A percentile compares a stretch with the other conserved stretches of the same genome.
These are phyloP conservation scores for Sporothrix sp. DNA, from an alignment of 2,329 filamentous ascomycete genomes.

Conservation along the genomic window DNA sequence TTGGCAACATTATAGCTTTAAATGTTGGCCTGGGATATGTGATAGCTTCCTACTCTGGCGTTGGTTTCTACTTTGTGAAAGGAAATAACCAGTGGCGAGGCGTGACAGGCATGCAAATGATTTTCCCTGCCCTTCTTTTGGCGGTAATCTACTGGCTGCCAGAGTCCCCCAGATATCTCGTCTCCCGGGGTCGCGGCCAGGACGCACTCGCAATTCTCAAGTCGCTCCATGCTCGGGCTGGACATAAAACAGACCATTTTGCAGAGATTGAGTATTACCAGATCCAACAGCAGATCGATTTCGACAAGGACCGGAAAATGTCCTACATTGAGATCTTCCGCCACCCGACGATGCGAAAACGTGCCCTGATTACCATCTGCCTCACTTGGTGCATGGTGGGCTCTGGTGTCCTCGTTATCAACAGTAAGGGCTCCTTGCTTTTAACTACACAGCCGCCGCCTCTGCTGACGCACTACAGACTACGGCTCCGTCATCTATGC, in stretches of 20 bases:
- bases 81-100: conserved; percentile 25
- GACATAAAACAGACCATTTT: conserved; percentile 22
- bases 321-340: not conserved
- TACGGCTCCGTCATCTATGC: conserved; percentile 7
- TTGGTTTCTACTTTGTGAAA: conserved; percentile 9
- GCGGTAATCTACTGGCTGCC: conserved; percentile 25
- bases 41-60: conserved; percentile 17
- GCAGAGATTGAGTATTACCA: not conserved
- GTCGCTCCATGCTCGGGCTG: conserved; percentile 36
- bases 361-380: not conserved
- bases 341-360: not conserved
- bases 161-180: conserved; percentile 21
- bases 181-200: conserved; percentile 19
- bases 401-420: not conserved
- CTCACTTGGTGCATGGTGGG: not conserved
- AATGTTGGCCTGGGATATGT: conserved; percentile 29
- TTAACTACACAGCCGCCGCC: no score
- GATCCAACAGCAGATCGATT: not conserved
- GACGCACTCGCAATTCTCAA: conserved; percentile 19
- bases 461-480: no score
- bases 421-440: not conserved
- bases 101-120: conserved; percentile 26
- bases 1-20: conserved; percentile 19
- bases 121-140: conserved; percentile 15
- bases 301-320: not conserved